Base-by-base conservation (phyloP, 2,329 filamentous ascomycete genomes). In the Arthrobotrys iridis region DNA sequence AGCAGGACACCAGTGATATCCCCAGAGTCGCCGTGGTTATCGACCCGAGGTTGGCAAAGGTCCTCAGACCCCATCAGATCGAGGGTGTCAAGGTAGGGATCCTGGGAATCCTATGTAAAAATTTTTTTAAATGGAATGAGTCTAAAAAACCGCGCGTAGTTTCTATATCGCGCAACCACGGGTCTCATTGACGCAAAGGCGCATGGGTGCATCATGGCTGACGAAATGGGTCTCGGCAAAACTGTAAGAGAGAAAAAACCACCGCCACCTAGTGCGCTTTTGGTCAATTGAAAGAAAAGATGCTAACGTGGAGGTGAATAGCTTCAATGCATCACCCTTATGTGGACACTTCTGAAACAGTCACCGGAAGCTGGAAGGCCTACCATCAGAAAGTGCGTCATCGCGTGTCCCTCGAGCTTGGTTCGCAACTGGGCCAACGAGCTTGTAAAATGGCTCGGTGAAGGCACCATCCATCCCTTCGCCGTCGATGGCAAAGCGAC, bases 391-490 rank as follows among this genome's bases (percentile, higher is more conserved):
- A 99, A 99, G 82, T 96, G 93, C 60, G 93, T 99, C 41, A 96
- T 99, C 78, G 95, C 93, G 8, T 99, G 95, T 79, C 95, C 95
- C 0, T 97, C 95, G 1, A 98, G 93, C 87, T 84, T 99, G 82
- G 95, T 99, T 30, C 90, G 92, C 77, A 99, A 99, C 80, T 99
- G 95, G 95, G 95, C 94, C 48, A 98, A 98, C 80, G 95, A 99
- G 82, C 84, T 99, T 81, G 88, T 90, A 3, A 99, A 99, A 84
- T 99, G 95, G 95, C 88, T 99, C 37, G 95, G 95, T 28, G 88
- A 91, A 77, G 93, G 95, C 82, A 93, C 95, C 11, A 90, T 97
- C 77, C 92, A 88, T 1, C 94, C 95, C 5, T 99, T 99, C 81
- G 95, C 94, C 20, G 93, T 98, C 75, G 95, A 99, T 80, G 95